phyloP scores from a whole-genome alignment of 805 yeast species.

The Clavispora carvajalis region DNA sequence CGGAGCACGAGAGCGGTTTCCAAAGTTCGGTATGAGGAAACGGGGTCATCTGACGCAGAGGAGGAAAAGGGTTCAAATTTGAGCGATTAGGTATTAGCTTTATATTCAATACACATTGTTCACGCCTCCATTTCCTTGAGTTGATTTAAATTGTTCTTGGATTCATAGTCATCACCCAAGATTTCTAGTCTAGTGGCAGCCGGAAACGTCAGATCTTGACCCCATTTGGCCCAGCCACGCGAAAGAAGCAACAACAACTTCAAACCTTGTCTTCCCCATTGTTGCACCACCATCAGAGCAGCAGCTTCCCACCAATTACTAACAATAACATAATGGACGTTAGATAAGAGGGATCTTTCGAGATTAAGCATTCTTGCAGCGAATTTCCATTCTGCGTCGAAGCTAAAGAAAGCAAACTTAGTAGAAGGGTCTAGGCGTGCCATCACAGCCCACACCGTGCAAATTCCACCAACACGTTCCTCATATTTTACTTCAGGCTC shows the following conservation, averaged over 20 bases:
- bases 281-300: slow-evolving; percentile 47
- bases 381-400: slow-evolving; percentile 54
- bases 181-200: slow-evolving; percentile 76
- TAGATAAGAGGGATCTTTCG: slow-evolving; percentile 43
- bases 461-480: slow-evolving; percentile 84
- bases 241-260: slow-evolving; percentile 53
- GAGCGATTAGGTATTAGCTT: background rate
- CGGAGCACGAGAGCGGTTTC: background rate
- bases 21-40: background rate
- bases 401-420: slow-evolving; percentile 30
- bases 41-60: background rate
- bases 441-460: slow-evolving; percentile 72
- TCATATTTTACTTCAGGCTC: slow-evolving; percentile 64
- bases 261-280: slow-evolving; percentile 64
- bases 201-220: slow-evolving; percentile 51
- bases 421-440: slow-evolving; percentile 37
- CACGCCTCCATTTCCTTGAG: slow-evolving; percentile 40
- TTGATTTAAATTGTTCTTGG: slow-evolving; percentile 40
- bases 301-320: slow-evolving; percentile 93
- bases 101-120: background rate
- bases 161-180: slow-evolving; percentile 74
- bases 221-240: slow-evolving; percentile 48
- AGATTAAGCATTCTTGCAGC: slow-evolving; percentile 68
- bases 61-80: background rate
- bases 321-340: slow-evolving; percentile 65